Evolutionary conservation across 2,329 filamentous ascomycete species (phyloP), one percentile per base, ranked within the genome.

Genomic region (Exophiala xenobiotica): DNA sequence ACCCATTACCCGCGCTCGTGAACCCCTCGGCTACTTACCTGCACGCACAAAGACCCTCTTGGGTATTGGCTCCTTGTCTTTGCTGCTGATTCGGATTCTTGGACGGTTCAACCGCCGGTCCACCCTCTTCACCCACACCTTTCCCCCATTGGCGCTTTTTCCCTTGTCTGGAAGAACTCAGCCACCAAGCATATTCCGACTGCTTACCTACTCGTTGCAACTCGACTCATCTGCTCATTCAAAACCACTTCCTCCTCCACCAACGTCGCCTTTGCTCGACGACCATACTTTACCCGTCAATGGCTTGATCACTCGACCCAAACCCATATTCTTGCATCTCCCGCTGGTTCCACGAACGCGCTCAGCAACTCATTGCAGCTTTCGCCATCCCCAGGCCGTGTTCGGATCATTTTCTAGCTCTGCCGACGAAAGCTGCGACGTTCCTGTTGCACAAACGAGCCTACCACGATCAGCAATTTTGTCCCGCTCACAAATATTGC

Each of bases 391-490:
- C n/a, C n/a, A n/a, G n/a, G n/a, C n/a, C n/a, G n/a, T n/a, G n/a
- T n/a, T 38, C 39, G 41, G 26, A 19, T 47, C 37, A 22, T 31
- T 26, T 27, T 38, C 45, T 33, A 37, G 49, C 35, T 43, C 38
- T 54, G 48, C 47, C 54, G 46, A 23, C 40, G 33, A 48, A 24
- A 46, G 26, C 51, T 53, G 46, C 41, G 46, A 54, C 53, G 44
- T 40, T 45, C 48, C 35, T 49, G 56, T 59, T 44, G 51, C 45
- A 59, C 56, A 53, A 41, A 50, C 46, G 49, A 23, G 24, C 42
- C 48, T 50, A 45, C 48, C 51, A 39, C 56, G 47, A 55, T 52
- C 56, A 50, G 48, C 53, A 56, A 53, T 54, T 48, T 57, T 54
- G 51, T 54, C 56, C 56, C 49, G 56, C 53, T 39, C 31, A 48